phyloP scores from a whole-genome alignment of 371 early-diverging fungal species.

The Mucor sp. region DNA sequence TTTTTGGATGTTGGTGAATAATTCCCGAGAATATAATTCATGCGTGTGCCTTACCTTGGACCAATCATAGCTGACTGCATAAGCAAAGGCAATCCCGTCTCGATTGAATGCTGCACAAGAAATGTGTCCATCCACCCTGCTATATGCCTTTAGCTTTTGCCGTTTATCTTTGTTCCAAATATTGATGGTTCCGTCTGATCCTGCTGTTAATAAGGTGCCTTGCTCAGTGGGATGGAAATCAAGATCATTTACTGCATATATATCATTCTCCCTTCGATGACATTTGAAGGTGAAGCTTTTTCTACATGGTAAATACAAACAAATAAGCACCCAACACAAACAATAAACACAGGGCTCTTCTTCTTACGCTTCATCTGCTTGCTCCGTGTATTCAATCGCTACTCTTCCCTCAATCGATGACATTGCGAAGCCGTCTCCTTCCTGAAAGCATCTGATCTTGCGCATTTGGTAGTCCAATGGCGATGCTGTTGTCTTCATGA shows the following conservation, averaged over 20 bases:
- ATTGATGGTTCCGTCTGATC: constrained; percentile 89
- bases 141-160: constrained; percentile 77
- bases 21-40: background rate
- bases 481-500: constrained; percentile 60
- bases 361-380: constrained; percentile 70
- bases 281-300: constrained; percentile 93
- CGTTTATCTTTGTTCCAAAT: constrained; percentile 96
- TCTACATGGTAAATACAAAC: constrained; percentile 21
- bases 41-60: constrained; percentile 66
- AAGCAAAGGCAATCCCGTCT: constrained; percentile 90
- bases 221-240: constrained; percentile 85
- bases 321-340: background rate
- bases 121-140: constrained; percentile 66
- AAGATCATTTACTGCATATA: constrained; percentile 86
- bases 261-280: constrained; percentile 80
- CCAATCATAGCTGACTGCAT: constrained; percentile 97
- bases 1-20: background rate
- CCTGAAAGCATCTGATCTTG: constrained; percentile 73
- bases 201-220: constrained; percentile 84
- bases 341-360: background rate
- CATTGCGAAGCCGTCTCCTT: constrained; percentile 81
- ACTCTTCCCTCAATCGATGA: constrained; percentile 93
- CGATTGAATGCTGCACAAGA: constrained; percentile 82
- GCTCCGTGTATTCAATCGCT: constrained; percentile 87
- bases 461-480: constrained; percentile 89